phyloP scores from a whole-genome alignment of 1,284 basidiomycete species.

The Moniliophthora roreri region DNA sequence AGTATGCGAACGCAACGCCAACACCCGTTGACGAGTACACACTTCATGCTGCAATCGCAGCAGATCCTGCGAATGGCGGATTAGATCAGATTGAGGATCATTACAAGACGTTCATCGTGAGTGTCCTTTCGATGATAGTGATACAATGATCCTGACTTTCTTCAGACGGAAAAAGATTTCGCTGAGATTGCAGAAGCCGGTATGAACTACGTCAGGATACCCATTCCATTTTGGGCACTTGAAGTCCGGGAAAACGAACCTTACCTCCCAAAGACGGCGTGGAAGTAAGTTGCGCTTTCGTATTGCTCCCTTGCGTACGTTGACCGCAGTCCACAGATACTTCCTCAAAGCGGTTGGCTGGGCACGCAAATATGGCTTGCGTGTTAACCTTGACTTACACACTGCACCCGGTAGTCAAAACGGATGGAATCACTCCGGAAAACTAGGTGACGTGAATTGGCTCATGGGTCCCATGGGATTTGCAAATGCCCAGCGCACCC shows the following conservation, averaged over 20 bases:
- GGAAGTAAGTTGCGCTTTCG: conserved; percentile 55
- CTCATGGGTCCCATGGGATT: conserved; percentile 66
- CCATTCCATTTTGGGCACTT: conserved; percentile 88
- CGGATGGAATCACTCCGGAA: conserved; percentile 82
- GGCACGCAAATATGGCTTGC: conserved; percentile 96
- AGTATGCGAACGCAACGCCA: conserved; percentile 52
- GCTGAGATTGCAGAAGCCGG: conserved; percentile 90
- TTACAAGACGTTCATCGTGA: conserved; percentile 86
- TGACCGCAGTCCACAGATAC: conserved; percentile 48
- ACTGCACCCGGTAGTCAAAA: conserved; percentile 78
- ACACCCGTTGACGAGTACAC: conserved; percentile 87
- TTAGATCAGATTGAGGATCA: conserved; percentile 77
- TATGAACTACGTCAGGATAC: conserved; percentile 84
- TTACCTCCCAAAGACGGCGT: conserved; percentile 74
- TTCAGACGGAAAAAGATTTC: conserved; percentile 89
- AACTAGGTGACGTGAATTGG: conserved; percentile 69
- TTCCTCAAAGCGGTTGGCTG: conserved; percentile 88
- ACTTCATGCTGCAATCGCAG: conserved; percentile 54
- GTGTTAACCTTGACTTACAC: conserved; percentile 92
- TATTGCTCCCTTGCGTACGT: background rate
- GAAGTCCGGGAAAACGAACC: conserved; percentile 79
- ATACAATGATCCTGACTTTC: conserved; percentile 10
- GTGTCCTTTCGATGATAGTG: conserved; percentile 25
- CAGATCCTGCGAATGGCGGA: conserved; percentile 61
- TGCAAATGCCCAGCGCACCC: conserved; percentile 86